Conservation (phyloP, 495 filamentous ascomycete species). For the Penicillium canariense region DNA sequence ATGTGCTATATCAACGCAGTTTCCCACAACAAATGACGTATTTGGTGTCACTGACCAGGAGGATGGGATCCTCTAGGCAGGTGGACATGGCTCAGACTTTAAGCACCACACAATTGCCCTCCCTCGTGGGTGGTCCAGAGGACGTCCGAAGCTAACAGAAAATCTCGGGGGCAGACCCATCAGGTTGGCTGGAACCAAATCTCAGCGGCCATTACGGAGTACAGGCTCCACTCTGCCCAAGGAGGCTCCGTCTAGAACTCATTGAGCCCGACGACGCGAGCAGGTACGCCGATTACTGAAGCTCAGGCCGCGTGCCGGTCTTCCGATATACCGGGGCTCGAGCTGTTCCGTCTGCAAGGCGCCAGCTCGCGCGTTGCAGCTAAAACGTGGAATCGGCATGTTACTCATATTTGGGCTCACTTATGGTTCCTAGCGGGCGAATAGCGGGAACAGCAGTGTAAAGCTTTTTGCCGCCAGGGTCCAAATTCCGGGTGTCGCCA, state of each 20-base stretch:
- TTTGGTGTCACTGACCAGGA: neutral
- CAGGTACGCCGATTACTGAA: neutral
- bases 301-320: neutral
- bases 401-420: too few species aligned
- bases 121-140: slow-evolving; percentile 8
- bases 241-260: neutral
- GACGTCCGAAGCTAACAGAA: slow-evolving; percentile 10
- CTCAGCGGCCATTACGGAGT: neutral
- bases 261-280: slow-evolving; percentile 12
- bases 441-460: too few species aligned
- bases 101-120: slow-evolving; percentile 4
- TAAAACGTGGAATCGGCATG: neutral
- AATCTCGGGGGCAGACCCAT: slow-evolving; percentile 4
- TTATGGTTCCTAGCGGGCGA: too few species aligned
- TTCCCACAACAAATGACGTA: neutral
- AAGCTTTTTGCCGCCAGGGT: too few species aligned
- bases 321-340: neutral
- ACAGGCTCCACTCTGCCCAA: slow-evolving; percentile 5
- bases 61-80: neutral
- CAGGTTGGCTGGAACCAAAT: slow-evolving; percentile 3
- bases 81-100: slow-evolving; percentile 4
- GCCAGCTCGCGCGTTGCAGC: neutral
- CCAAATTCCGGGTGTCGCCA: too few species aligned
- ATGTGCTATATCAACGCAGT: neutral
- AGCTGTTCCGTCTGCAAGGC: neutral